Evolutionary conservation across 179 eudicot genomes (phyloP).

Genomic region (Amaranthus tricolor): DNA sequence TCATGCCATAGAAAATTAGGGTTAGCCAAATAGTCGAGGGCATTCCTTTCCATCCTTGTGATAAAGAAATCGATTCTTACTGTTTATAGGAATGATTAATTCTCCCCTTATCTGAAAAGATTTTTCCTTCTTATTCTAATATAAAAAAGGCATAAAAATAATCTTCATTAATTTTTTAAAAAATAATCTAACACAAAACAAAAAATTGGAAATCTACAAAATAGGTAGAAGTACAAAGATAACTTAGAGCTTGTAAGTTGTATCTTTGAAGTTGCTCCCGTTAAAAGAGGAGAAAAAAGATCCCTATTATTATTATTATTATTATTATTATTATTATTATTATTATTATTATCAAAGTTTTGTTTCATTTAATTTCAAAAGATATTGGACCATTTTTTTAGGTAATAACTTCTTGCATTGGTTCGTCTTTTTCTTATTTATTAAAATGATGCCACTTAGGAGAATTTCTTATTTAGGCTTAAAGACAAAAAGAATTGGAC

Average conservation of each 20-base stretch:
- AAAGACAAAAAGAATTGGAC: not conserved
- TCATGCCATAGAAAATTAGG: too few relatives aligned
- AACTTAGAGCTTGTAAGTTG: too few relatives aligned
- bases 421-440: not conserved
- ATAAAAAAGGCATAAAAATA: too few relatives aligned
- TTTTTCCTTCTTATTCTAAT: too few relatives aligned
- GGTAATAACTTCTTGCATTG: not conserved
- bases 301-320: not conserved
- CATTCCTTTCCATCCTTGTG: too few relatives aligned
- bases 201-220: not conserved
- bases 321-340: not conserved
- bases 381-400: slow-evolving; percentile 6
- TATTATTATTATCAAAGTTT: not conserved
- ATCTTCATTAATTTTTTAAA: too few relatives aligned
- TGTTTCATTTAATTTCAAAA: not conserved
- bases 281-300: not conserved
- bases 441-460: not conserved
- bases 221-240: not conserved
- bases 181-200: not conserved
- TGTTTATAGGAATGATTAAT: too few relatives aligned
- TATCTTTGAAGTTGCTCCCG: slow-evolving; percentile 1
- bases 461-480: not conserved
- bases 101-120: too few relatives aligned
- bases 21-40: too few relatives aligned
- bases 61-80: too few relatives aligned